Base-by-base conservation (phyloP, 1,139 yeast genomes). In the Chernovozyma aurita region DNA sequence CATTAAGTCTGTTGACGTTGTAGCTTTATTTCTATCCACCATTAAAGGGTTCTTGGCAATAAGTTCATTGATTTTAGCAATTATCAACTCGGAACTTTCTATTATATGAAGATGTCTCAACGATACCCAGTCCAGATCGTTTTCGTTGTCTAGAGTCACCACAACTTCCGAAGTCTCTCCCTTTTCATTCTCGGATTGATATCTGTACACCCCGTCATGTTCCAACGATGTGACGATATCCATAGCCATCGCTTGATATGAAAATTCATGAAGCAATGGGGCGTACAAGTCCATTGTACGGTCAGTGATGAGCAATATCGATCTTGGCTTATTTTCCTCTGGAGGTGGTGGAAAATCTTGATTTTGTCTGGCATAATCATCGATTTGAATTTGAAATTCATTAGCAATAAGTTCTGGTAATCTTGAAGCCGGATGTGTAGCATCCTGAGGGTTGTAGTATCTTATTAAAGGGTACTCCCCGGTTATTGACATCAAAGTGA, bases 221-320 rank as follows among this genome's bases (percentile, higher is more conserved):
- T 74, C 78, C 46, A 73, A 63, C 31, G 65, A 59, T 28, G 65
- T 70, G 27, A 74, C 73, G 34, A 79, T 59, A 57, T 92, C 98
- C 65, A 83, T 81, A 13, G 92, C 85, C 86, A 90, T 82, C 5
- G 97, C 92, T 58, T 92, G 95, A 57, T 88, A 94, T n/a, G 84
- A 78, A 59, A 90, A 87, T 55, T 88, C 96, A 57, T 92, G 98
- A 37, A 90, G 60, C 33, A 94, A 57, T 0, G 97, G 96, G 3
- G 95, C 85, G 51, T 77, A 76, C 39, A 85, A 67, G 57, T 94
- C 98, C 54, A 88, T 57, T 1, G 95, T 73, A 43, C 99, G 70
- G 58, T 92, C 98, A 4, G 85, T 67, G 24, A 92, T 77, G 35
- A 92, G 58, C 47, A 90, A 70, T 1, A 86, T 71, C 0, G 96